Base-by-base conservation (phyloP, 352 stramenopile species). In the Globisporangium radiosum region DNA sequence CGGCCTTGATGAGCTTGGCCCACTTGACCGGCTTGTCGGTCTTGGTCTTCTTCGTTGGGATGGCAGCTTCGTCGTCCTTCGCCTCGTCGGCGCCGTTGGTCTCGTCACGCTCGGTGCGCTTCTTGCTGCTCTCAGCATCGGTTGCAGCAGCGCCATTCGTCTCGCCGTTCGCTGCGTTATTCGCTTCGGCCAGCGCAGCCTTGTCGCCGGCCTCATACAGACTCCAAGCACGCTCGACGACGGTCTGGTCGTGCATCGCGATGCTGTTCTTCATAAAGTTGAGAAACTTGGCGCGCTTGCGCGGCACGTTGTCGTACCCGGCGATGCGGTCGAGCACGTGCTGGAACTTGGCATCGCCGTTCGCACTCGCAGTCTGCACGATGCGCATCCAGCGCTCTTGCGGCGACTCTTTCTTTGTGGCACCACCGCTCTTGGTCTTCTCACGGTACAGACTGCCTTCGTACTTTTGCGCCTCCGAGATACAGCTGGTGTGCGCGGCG, bases 381-480 rank as follows among this genome's bases (percentile, higher is more conserved):
- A 81, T 60, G 7, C 92, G 74, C 61, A 92, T 85, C 90, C 90
- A 97, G 37, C 73, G 73, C 65, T 97, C 87, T 62, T 97, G 86
- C n/a, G 85, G 74, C 36, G 80, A 88, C 71, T 94, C 85, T 57
- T 92, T 90, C 66, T 88, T 90, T 39, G 43, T 60, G 36, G 87
- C 85, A 19, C 60, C 59, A 19, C n/a, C 51, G 7, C 66, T 73
- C 60, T 91, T 83, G 44, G 55, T 69, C 66, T 88, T 81, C 52
- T 78, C 74, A 19, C 74, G 74, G 75, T 92, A 98, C 49, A 98
- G 60, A 59, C 72, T 77, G 57, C 90, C 89, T 63, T 98, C 80
- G 74, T 98, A 97, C 75, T 98, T 98, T 61, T 98, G 83, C 14
- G 92, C 92, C 68, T 98, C 92, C 7, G 89, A 97, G 51, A 98